A percentile compares a stretch with the other conserved stretches of the same genome.
Evolutionary conservation across 2,329 filamentous ascomycete genomes (phyloP).

Genomic region (Beauveria sp.): DNA sequence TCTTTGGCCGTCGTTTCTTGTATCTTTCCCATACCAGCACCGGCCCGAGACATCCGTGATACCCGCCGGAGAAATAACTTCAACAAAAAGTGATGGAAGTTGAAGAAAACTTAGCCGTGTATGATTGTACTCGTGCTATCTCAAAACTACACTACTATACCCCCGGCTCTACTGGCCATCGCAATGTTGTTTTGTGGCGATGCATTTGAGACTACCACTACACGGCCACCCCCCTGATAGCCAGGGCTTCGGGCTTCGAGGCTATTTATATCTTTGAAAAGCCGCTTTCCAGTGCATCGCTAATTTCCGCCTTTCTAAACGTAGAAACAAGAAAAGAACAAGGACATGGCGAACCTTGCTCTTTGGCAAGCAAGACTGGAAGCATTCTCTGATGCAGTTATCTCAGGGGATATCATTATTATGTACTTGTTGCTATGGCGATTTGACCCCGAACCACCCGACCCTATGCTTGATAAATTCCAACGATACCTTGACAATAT

Average conservation of each 20-base stretch:
- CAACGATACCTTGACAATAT: neutral
- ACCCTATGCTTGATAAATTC: neutral
- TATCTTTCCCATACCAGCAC: neutral
- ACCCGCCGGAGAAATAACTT: neutral
- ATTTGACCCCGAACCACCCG: neutral
- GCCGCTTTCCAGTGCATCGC: neutral
- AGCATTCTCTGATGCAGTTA: neutral
- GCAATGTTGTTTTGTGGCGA: neutral
- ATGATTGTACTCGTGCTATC: too few relatives aligned
- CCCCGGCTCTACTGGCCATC: neutral
- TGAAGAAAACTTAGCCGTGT: too few relatives aligned
- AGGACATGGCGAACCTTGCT: too few relatives aligned
- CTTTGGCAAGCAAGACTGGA: neutral
- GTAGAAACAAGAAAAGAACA: too few relatives aligned
- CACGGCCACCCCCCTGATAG: neutral
- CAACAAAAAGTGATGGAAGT: too few relatives aligned
- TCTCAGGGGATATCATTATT: conserved; percentile 6
- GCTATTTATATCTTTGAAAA: neutral
- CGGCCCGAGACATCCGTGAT: conserved; percentile 5
- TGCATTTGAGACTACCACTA: neutral
- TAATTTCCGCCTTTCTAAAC: neutral
- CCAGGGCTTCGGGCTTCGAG: neutral
- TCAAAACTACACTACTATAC: too few relatives aligned
- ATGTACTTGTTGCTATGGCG: conserved; percentile 8
- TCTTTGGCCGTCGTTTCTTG: neutral